Conservation (phyloP, 73 alveolate genomes). For the Paramecium pentaurelia region DNA sequence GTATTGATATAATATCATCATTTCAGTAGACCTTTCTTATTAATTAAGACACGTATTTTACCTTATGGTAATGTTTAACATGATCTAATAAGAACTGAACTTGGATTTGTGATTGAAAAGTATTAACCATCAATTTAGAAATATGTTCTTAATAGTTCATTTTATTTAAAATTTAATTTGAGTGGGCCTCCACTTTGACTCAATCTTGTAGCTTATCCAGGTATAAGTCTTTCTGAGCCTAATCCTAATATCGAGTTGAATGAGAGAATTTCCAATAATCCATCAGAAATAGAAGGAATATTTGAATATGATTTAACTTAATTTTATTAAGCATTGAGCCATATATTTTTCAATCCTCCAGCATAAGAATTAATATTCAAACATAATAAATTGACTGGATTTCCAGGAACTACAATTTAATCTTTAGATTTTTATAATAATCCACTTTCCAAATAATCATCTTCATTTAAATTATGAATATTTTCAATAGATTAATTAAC, state of each 20-base stretch:
- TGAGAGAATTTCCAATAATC: constrained; percentile 71
- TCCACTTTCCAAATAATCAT: not conserved
- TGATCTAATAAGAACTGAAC: not conserved
- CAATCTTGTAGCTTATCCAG: constrained; percentile 68
- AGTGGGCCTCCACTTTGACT: constrained; percentile 74
- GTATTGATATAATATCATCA: not conserved
- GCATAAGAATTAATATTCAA: constrained; percentile 82
- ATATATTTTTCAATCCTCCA: constrained; percentile 87
- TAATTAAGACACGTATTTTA: not conserved
- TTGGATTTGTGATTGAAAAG: constrained; percentile 43
- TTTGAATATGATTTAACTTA: not conserved
- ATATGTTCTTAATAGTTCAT: constrained; percentile 62
- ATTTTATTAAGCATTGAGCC: constrained; percentile 69
- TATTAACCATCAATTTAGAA: constrained; percentile 82
- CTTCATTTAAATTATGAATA: constrained; percentile 1
- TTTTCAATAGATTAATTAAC: constrained; percentile 40
- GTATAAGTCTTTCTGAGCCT: constrained; percentile 55
- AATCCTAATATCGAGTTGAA: constrained; percentile 57
- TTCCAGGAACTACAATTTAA: constrained; percentile 68
- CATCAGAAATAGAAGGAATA: constrained; percentile 67
- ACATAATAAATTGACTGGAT: constrained; percentile 40
- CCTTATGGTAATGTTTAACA: not conserved
- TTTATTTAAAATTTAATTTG: constrained; percentile 43
- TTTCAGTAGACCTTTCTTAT: not conserved
- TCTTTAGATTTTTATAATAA: constrained; percentile 50